Evolutionary conservation across 352 stramenopile species (phyloP), one percentile per base, ranked within the genome.

Genomic region (Phytopythium montanum): DNA sequence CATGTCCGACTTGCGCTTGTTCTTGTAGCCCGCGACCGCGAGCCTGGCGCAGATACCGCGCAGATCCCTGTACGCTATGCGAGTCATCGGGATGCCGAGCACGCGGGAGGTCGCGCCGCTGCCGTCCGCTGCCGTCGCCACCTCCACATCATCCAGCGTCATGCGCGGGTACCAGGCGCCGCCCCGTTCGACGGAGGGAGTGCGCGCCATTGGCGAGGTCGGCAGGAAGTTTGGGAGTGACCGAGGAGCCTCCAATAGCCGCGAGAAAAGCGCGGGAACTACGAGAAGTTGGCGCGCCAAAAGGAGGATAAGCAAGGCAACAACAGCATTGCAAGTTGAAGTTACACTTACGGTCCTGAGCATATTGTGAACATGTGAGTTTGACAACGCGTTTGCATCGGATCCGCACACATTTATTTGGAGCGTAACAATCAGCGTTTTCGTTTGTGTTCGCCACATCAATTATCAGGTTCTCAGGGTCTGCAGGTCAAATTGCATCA

Each of bases 41-140:
- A 56, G 50, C 33, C 10, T 42, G 50, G 29, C 50, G n/a, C 50
- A 56, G 50, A 56, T 42, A 13, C 18, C 50, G 33, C 50, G 50
- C 33, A 56, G 31, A 3, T 56, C 50, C 50, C 25, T 55, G 49
- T 19, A 39, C 10, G n/a, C 21, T 31, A 56, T n/a, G 21, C 33
- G 19, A 19, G 33, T 21, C 7, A 33, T 10, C 33, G 50, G n/a
- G 3, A 31, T 19, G 31, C n/a, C 50, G 6, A 45, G 18, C 1
- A 56, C 33, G 18, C 50, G 50, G 10, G 31, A 21, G n/a, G 33
- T 21, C n/a, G 14, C 31, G 19, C 13, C 5, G 13, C 19, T 19
- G 3, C 50, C 50, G 33, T 42, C 31, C 18, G 18, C 28, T 3
- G 31, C 50, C 3, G n/a, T 3, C 50, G 10, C 31, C 31, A 45